Evolutionary conservation across 106 monocot species (phyloP).

Genomic region (Phalaenopsis aphrodite): DNA sequence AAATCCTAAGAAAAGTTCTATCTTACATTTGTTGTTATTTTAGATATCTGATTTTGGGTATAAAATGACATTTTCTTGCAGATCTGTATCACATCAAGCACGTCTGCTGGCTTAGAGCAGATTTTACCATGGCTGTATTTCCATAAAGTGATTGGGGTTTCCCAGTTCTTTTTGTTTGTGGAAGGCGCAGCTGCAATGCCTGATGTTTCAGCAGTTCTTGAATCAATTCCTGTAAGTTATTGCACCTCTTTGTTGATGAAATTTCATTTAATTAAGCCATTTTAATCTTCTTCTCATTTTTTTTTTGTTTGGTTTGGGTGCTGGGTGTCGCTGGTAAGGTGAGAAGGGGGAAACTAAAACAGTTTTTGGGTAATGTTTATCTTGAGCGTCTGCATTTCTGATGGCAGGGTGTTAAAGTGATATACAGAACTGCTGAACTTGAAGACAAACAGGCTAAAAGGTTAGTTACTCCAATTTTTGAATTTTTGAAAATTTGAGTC

Average conservation of each 20-base stretch:
- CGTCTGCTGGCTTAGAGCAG: slow-evolving; percentile 69
- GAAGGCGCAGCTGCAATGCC: slow-evolving; percentile 80
- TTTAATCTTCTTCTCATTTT: background rate
- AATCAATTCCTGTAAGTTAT: slow-evolving; percentile 66
- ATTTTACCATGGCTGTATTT: slow-evolving; percentile 83
- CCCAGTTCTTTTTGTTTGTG: slow-evolving; percentile 68
- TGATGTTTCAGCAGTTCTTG: slow-evolving; percentile 49
- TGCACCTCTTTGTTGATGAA: background rate
- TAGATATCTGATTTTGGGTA: background rate
- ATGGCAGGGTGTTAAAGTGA: slow-evolving; percentile 65
- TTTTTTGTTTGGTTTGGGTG: background rate
- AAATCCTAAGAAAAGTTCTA: background rate
- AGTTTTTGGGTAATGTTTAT: background rate
- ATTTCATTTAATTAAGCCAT: background rate
- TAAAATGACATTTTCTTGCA: slow-evolving; percentile 10
- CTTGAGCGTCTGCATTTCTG: background rate
- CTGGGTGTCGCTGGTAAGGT: background rate
- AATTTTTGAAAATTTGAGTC: background rate
- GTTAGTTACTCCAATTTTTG: slow-evolving; percentile 20
- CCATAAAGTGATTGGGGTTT: slow-evolving; percentile 74
- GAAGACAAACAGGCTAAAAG: slow-evolving; percentile 71
- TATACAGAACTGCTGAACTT: slow-evolving; percentile 69
- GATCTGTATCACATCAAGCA: slow-evolving; percentile 77
- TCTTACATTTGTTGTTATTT: background rate
- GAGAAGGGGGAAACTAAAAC: slow-evolving; percentile 2